phyloP scores from a whole-genome alignment of 169 alveolate species.

The Babesia gibsoni region DNA sequence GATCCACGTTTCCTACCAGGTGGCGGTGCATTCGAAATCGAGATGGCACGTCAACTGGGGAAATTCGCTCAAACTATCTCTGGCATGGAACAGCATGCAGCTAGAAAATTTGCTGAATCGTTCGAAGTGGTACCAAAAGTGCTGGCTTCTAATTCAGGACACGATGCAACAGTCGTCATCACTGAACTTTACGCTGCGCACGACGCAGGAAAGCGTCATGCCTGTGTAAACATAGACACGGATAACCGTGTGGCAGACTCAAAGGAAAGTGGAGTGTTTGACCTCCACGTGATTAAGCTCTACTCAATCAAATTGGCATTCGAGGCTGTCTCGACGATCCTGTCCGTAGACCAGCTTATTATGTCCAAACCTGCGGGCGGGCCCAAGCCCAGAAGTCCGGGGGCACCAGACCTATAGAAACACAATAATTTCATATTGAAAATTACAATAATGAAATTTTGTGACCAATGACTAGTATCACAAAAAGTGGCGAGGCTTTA shows the following conservation, averaged over 20 bases:
- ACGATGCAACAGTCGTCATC: conserved; percentile 82
- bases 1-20: conserved; percentile 91
- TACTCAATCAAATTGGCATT: conserved; percentile 95
- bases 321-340: conserved; percentile 96
- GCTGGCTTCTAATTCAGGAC: conserved; percentile 96
- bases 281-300: conserved; percentile 90
- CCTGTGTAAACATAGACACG: conserved; percentile 73
- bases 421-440: background rate
- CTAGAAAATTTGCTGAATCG: conserved; percentile 96
- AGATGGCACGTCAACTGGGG: conserved; percentile 84
- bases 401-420: conserved; percentile 60
- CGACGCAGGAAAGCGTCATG: conserved; percentile 65
- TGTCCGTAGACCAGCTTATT: conserved; percentile 96
- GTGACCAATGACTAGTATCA: background rate
- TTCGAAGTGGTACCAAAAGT: conserved; percentile 94
- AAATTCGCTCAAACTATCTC: conserved; percentile 81
- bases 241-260: conserved; percentile 65
- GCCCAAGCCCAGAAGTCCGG: conserved; percentile 88
- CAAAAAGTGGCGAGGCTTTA: background rate
- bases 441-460: background rate
- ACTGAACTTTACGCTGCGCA: conserved; percentile 80
- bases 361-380: conserved; percentile 99
- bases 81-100: conserved; percentile 95
- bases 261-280: conserved; percentile 71
- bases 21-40: conserved; percentile 95